Evolutionary conservation across 495 filamentous ascomycete genomes (phyloP).

Genomic region (Aspergillus nidulans): DNA sequence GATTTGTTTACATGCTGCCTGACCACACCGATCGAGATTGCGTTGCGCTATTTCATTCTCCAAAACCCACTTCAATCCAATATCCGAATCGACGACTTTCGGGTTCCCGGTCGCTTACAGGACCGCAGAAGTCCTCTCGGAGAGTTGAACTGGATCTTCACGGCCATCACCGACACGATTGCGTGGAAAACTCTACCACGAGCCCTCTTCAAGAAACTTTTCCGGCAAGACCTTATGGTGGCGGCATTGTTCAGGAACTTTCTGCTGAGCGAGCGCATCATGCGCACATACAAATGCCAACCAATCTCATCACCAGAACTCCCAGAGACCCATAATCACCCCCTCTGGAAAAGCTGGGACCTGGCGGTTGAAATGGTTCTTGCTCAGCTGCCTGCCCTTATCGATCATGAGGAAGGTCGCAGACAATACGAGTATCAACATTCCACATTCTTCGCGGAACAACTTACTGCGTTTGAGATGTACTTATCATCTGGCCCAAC

Average conservation of each 20-base stretch:
- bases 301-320: conserved; percentile 85
- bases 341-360: conserved; percentile 97
- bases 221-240: conserved; percentile 98
- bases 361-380: conserved; percentile 93
- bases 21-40: conserved; percentile 95
- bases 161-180: conserved; percentile 97
- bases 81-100: conserved; percentile 73
- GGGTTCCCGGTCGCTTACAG: conserved; percentile 74
- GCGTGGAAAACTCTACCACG: conserved; percentile 93
- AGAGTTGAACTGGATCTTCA: conserved; percentile 99
- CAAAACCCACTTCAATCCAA: conserved; percentile 81
- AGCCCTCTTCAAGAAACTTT: conserved; percentile 90
- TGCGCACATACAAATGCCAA: conserved; percentile 91
- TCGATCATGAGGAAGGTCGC: conserved; percentile 71
- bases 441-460: conserved; percentile 94
- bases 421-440: conserved; percentile 86
- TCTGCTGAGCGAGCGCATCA: conserved; percentile 87
- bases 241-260: conserved; percentile 96
- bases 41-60: conserved; percentile 87
- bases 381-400: conserved; percentile 75
- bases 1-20: conserved; percentile 96
- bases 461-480: conserved; percentile 95
- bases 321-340: conserved; percentile 87
- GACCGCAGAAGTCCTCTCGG: conserved; percentile 94
- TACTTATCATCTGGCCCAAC: conserved; percentile 88